A percentile compares a stretch with the other conserved stretches of the same genome.
Evolutionary conservation across 2,329 filamentous ascomycete genomes (phyloP).

Genomic region (Diaporthe sp.): DNA sequence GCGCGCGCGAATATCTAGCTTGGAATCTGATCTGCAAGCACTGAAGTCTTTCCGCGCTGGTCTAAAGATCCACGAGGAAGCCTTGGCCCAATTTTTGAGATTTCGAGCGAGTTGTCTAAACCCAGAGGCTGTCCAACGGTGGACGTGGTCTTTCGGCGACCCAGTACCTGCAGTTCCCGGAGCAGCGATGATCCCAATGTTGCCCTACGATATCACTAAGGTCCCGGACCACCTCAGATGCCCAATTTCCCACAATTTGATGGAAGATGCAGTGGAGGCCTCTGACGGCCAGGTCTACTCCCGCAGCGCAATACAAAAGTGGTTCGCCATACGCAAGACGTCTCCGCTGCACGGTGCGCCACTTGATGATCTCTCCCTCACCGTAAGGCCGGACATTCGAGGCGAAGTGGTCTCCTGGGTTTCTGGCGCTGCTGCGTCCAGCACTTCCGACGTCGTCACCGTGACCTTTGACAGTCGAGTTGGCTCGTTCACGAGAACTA

Average conservation of each 20-base stretch:
- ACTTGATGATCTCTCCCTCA: constrained; percentile 1
- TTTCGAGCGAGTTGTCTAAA: background rate
- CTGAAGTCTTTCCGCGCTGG: background rate
- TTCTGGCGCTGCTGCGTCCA: background rate
- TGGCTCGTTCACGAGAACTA: constrained; percentile 17
- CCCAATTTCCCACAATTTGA: constrained; percentile 26
- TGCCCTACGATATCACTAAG: constrained; percentile 3
- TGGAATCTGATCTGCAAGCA: background rate
- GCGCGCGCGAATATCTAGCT: background rate
- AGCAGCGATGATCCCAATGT: background rate
- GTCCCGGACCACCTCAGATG: constrained; percentile 24
- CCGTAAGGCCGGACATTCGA: background rate
- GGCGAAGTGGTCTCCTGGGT: background rate
- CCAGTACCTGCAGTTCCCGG: constrained; percentile 1
- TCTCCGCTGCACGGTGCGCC: constrained; percentile 22
- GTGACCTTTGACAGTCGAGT: constrained; percentile 25
- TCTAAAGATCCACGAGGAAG: background rate
- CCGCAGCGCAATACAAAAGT: constrained; percentile 12
- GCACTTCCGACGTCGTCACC: background rate
- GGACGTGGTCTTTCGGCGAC: constrained; percentile 30
- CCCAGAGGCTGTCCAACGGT: background rate
- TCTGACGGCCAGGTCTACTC: constrained; percentile 14
- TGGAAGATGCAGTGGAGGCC: constrained; percentile 31
- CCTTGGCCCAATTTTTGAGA: background rate
- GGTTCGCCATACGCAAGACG: constrained; percentile 5